Base-by-base conservation (phyloP, 1,284 basidiomycete species). In the Coriolopsis trogii region DNA sequence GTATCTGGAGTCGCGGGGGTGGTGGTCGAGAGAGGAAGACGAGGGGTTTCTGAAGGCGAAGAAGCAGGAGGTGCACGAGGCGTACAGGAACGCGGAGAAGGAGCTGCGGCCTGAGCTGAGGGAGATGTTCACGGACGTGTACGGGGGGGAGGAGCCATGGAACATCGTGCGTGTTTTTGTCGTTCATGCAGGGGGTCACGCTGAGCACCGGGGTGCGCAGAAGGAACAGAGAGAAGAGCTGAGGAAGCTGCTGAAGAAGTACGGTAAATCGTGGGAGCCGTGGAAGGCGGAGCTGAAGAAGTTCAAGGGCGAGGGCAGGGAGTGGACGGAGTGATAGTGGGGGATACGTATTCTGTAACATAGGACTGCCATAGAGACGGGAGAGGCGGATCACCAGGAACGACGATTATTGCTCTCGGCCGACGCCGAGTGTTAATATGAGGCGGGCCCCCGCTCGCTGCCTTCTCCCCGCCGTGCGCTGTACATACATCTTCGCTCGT, bases 101-200 rank as follows among this genome's bases (percentile, higher is more conserved):
- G 71, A 89, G 56, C 85, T 84, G 63, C 81, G 87, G 41, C 79
- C 82, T 38, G 83, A 87, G 64, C 70, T 97, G 20, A 78, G 82
- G 29, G 85, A 92, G 69, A 73, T 97, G 67, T 97, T 97, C 70
- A 87, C 82, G 13, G 93, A 95, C 60, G 87, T 96, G 6, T 97
- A 93, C 63, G 91, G 82, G 21, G 90, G 91, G 2, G 81, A 91
- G 64, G 80, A 91, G 61, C 92, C 93, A 1, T 91, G 87, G 85
- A 91, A 90, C 62, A 76, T 94, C 59, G 91, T 92, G 63, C 71
- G 91, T 78, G 33, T 26, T 6, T 51, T 37, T 39, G n/a, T n/a
- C n/a, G n/a, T n/a, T n/a, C n/a, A n/a, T n/a, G n/a, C n/a, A n/a
- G n/a, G n/a, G n/a, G n/a, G n/a, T n/a, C n/a, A n/a, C n/a, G n/a